Conservation (phyloP, 1,284 basidiomycete genomes). For the Sphaerobolus stellatus region DNA sequence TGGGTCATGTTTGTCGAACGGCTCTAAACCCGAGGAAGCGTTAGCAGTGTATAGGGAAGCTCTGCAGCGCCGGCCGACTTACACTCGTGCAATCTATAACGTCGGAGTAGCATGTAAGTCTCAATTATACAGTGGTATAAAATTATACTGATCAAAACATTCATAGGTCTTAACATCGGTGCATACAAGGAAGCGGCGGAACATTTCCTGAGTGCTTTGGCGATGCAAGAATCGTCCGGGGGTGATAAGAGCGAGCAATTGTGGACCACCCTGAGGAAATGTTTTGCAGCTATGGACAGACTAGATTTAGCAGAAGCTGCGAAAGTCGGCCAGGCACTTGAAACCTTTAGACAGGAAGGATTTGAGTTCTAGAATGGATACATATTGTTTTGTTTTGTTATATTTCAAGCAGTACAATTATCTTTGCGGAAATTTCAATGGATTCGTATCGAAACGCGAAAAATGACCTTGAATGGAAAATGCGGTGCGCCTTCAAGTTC, state of each 20-base stretch:
- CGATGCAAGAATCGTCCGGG: conserved; percentile 67
- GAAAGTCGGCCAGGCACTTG: conserved; percentile 54
- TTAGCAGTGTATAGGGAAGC: conserved; percentile 94
- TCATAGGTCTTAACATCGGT: conserved; percentile 89
- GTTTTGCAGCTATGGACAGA: conserved; percentile 79
- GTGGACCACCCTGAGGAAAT: conserved; percentile 90
- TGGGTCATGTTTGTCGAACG: conserved; percentile 94
- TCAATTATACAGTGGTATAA: neutral
- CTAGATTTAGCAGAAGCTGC: conserved; percentile 63
- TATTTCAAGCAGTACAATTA: neutral
- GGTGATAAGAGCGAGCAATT: conserved; percentile 79
- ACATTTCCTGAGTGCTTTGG: conserved; percentile 92
- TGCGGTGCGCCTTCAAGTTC: no score
- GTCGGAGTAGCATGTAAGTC: conserved; percentile 89
- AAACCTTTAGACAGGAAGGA: conserved; percentile 73
- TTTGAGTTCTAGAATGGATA: conserved; percentile 72
- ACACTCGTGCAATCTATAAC: conserved; percentile 97
- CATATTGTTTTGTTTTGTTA: neutral
- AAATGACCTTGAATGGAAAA: neutral
- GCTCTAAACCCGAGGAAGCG: conserved; percentile 92
- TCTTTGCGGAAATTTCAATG: neutral
- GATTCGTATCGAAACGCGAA: neutral
- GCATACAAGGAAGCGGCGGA: conserved; percentile 96
- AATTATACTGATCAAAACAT: conserved; percentile 14
- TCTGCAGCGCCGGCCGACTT: conserved; percentile 90